phyloP scores from a whole-genome alignment of 2,329 filamentous ascomycete genomes.

The Diaporthe velutina region DNA sequence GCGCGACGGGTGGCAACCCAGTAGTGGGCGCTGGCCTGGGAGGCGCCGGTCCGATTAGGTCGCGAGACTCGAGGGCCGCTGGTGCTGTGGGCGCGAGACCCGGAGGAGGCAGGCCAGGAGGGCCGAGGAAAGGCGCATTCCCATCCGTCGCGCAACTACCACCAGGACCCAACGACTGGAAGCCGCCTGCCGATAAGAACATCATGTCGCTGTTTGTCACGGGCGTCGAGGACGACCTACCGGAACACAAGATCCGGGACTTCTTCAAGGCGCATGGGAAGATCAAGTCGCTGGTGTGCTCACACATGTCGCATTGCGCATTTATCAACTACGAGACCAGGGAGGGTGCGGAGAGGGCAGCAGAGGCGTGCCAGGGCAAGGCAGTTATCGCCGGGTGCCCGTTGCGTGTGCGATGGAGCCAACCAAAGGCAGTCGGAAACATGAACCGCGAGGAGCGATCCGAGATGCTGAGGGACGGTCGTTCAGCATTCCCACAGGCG shows the following conservation, averaged over 20 bases:
- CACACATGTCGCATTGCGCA: constrained; percentile 96
- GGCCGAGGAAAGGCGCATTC: constrained; percentile 69
- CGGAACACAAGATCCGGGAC: constrained; percentile 89
- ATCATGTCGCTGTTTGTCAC: constrained; percentile 96
- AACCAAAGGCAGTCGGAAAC: constrained; percentile 90
- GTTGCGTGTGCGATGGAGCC: constrained; percentile 90
- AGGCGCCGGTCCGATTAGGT: constrained; percentile 84
- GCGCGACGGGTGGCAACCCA: constrained; percentile 58
- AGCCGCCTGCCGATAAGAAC: constrained; percentile 84
- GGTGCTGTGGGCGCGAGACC: constrained; percentile 61
- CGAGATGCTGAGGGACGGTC: constrained; percentile 84
- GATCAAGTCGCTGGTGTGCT: constrained; percentile 93
- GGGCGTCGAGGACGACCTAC: constrained; percentile 94
- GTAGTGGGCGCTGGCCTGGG: constrained; percentile 68
- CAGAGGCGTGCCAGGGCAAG: constrained; percentile 85
- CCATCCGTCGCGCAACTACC: constrained; percentile 80
- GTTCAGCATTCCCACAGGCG: constrained; percentile 66
- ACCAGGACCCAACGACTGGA: constrained; percentile 85
- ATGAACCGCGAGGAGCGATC: constrained; percentile 89
- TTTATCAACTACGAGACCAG: constrained; percentile 95
- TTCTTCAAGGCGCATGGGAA: constrained; percentile 93
- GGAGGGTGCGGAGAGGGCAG: constrained; percentile 86
- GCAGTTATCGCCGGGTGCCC: constrained; percentile 93
- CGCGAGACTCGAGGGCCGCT: constrained; percentile 72
- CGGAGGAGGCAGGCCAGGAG: constrained; percentile 54